phyloP scores from a whole-genome alignment of 192 early-diverging fungal species.

The Backusella luteola region DNA sequence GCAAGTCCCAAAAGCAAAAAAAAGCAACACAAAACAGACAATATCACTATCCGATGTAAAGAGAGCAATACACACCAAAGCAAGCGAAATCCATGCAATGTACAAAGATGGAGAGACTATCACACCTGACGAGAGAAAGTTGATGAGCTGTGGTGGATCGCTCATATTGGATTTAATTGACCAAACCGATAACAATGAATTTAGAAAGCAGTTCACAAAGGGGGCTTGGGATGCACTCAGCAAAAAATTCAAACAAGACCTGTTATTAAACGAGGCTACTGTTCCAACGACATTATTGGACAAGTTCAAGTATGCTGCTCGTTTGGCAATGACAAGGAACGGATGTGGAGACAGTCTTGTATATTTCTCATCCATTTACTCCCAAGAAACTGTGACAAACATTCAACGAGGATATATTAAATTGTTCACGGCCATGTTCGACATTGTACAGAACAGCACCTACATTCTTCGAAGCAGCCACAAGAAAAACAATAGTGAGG shows the following conservation, averaged over 20 bases:
- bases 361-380: background rate
- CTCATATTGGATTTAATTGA: background rate
- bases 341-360: background rate
- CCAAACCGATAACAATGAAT: background rate
- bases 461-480: background rate
- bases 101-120: background rate
- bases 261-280: background rate
- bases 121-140: background rate
- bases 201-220: background rate
- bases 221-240: background rate
- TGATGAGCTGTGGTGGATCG: background rate
- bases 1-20: no score
- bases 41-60: background rate
- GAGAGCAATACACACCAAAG: background rate
- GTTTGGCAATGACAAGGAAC: background rate
- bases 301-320: background rate
- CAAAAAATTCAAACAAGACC: background rate
- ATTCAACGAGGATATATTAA: background rate
- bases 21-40: background rate
- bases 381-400: background rate
- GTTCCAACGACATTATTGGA: background rate
- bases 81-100: background rate
- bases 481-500: background rate
- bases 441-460: background rate
- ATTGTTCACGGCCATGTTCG: background rate